Conservation (phyloP, 345 rosid species). For the Corchorus capsularis region DNA sequence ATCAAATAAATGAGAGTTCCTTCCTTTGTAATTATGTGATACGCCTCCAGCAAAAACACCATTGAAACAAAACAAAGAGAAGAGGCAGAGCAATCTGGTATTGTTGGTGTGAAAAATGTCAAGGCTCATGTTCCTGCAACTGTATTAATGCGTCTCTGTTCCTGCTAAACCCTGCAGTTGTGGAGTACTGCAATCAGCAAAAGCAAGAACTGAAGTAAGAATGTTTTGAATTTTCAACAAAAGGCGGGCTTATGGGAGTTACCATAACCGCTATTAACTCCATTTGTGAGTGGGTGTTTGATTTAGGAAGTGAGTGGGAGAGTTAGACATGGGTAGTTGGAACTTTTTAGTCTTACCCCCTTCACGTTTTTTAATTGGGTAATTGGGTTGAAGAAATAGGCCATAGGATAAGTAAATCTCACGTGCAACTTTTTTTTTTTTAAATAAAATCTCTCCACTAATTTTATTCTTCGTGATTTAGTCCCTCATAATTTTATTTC, state of each 20-base stretch:
- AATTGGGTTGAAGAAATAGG: too few species aligned
- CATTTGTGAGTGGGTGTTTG: background rate
- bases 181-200: background rate
- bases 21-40: conserved; percentile 6
- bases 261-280: conserved; percentile 26
- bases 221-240: conserved; percentile 1
- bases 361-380: too few species aligned
- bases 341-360: too few species aligned
- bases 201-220: background rate
- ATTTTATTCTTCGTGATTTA: too few species aligned
- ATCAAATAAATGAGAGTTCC: conserved; percentile 20
- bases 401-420: too few species aligned
- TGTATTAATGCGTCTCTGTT: background rate
- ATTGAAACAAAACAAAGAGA: conserved; percentile 20
- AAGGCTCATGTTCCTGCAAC: conserved; percentile 19
- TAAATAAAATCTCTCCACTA: too few species aligned
- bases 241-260: conserved; percentile 9
- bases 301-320: too few species aligned
- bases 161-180: background rate
- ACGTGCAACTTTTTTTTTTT: too few species aligned
- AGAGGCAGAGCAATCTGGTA: conserved; percentile 7
- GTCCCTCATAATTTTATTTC: too few species aligned
- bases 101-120: too few species aligned
- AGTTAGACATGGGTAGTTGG: too few species aligned
- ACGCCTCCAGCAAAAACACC: background rate